These are phyloP conservation scores for Cyclocybe aegerita DNA, from an alignment of 768 basidiomycete genomes.

Conservation along the genomic window DNA sequence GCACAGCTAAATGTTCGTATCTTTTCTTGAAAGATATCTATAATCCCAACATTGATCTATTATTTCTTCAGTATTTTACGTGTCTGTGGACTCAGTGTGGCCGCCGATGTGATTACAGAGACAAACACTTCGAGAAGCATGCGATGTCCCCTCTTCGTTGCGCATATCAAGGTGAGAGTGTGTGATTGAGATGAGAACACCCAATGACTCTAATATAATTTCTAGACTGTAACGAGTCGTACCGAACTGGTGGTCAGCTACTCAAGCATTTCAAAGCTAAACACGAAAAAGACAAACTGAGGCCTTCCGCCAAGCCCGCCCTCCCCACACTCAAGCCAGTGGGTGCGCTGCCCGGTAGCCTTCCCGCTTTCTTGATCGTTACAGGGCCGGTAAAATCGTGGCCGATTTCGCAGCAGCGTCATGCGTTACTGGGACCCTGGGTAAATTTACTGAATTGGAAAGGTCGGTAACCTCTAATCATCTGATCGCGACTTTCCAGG, in stretches of 20 bases:
- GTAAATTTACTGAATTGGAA: slow-evolving; percentile 31
- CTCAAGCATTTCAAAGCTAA: slow-evolving; percentile 47
- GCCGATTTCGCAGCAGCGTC: slow-evolving; percentile 49
- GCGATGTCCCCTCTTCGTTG: slow-evolving; percentile 41
- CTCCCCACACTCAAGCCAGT: slow-evolving; percentile 27
- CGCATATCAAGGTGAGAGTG: slow-evolving; percentile 48
- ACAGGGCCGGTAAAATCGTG: slow-evolving; percentile 42
- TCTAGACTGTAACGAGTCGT: slow-evolving; percentile 53
- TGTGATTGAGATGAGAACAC: background rate
- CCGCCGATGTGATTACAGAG: slow-evolving; percentile 34
- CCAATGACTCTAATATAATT: slow-evolving; percentile 10
- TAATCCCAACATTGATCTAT: slow-evolving; percentile 2
- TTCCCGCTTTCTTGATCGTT: slow-evolving; percentile 54
- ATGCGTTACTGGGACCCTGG: slow-evolving; percentile 51
- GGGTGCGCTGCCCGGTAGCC: slow-evolving; percentile 36
- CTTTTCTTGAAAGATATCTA: slow-evolving; percentile 2
- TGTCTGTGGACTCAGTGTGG: slow-evolving; percentile 63
- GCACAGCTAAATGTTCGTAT: slow-evolving; percentile 15
- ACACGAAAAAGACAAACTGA: slow-evolving; percentile 33
- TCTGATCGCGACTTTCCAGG: slow-evolving; percentile 26
- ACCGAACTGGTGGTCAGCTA: slow-evolving; percentile 45
- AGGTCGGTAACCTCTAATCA: background rate
- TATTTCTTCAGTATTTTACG: slow-evolving; percentile 32
- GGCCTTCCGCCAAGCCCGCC: slow-evolving; percentile 33
- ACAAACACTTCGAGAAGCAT: slow-evolving; percentile 59